These are phyloP conservation scores for Secale cereale DNA, from an alignment of 176 grass and related monocot species.

Conservation along the genomic window DNA sequence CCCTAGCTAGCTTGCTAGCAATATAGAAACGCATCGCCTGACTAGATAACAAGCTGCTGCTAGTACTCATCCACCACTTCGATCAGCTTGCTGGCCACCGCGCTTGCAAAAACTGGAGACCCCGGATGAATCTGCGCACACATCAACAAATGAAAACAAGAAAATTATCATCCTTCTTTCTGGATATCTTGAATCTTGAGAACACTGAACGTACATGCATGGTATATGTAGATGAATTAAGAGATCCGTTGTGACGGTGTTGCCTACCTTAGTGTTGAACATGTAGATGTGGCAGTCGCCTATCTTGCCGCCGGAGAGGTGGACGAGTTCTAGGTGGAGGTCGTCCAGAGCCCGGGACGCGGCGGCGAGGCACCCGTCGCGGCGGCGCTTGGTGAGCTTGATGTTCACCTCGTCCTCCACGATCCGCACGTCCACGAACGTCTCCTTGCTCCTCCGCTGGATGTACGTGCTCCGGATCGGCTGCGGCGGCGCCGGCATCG, in stretches of 20 bases:
- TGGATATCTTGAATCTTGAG: not conserved
- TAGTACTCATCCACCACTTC: conserved; percentile 62
- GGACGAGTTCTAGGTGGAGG: conserved; percentile 72
- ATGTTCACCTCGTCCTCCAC: conserved; percentile 96
- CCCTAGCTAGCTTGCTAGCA: conserved; percentile 3
- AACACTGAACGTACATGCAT: not conserved
- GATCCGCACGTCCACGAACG: conserved; percentile 87
- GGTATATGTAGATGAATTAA: not conserved
- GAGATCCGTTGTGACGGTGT: not conserved
- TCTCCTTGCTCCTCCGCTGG: conserved; percentile 78
- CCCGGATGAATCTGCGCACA: conserved; percentile 61
- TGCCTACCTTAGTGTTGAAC: conserved; percentile 81
- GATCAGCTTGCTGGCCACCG: conserved; percentile 60
- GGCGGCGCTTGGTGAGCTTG: conserved; percentile 81
- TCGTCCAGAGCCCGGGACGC: conserved; percentile 64
- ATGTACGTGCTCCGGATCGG: conserved; percentile 82
- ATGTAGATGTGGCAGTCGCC: conserved; percentile 91
- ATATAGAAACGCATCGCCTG: not conserved
- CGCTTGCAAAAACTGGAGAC: conserved; percentile 63
- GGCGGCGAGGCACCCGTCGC: conserved; percentile 60
- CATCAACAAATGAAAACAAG: not conserved
- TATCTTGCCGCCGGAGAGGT: conserved; percentile 84
- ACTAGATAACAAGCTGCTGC: not conserved
- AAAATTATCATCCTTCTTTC: not conserved
- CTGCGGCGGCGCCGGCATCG: not conserved